Evolutionary conservation across 768 basidiomycete genomes (phyloP).

Genomic region (Tricholoma furcatifolium): DNA sequence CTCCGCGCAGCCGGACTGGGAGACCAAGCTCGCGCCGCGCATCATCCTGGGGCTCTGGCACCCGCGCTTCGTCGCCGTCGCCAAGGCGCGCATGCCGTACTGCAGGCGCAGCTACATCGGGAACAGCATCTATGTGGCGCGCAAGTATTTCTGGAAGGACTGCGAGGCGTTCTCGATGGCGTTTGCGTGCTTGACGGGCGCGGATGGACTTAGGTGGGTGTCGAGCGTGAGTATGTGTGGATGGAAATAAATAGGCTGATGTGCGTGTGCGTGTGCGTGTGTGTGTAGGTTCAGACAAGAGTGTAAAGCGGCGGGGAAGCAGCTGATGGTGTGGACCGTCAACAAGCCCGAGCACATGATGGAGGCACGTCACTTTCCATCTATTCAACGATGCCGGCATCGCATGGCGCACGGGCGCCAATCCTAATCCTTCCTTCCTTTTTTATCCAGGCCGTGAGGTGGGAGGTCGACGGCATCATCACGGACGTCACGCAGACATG

Average conservation of each 20-base stretch:
- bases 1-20: slow-evolving; percentile 64
- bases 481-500: slow-evolving; percentile 73
- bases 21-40: slow-evolving; percentile 74
- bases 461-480: slow-evolving; percentile 77
- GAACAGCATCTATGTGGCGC: slow-evolving; percentile 63
- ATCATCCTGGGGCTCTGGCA: slow-evolving; percentile 88
- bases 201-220: slow-evolving; percentile 71
- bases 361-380: slow-evolving; percentile 52
- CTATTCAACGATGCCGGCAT: background rate
- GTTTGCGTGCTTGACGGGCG: slow-evolving; percentile 68
- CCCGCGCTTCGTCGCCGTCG: slow-evolving; percentile 80
- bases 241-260: background rate
- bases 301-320: slow-evolving; percentile 78
- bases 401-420: background rate
- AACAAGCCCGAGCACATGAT: slow-evolving; percentile 89
- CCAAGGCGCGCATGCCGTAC: slow-evolving; percentile 75
- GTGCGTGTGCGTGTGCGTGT: background rate
- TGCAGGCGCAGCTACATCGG: slow-evolving; percentile 88
- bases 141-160: slow-evolving; percentile 86
- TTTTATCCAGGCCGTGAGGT: slow-evolving; percentile 61
- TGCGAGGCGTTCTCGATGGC: slow-evolving; percentile 86
- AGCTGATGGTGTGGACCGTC: slow-evolving; percentile 95
- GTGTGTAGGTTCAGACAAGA: slow-evolving; percentile 71
- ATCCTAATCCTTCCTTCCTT: background rate
- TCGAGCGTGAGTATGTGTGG: slow-evolving; percentile 5